phyloP scores from a whole-genome alignment of 305 asterid species.

The Ilex paraguariensis region DNA sequence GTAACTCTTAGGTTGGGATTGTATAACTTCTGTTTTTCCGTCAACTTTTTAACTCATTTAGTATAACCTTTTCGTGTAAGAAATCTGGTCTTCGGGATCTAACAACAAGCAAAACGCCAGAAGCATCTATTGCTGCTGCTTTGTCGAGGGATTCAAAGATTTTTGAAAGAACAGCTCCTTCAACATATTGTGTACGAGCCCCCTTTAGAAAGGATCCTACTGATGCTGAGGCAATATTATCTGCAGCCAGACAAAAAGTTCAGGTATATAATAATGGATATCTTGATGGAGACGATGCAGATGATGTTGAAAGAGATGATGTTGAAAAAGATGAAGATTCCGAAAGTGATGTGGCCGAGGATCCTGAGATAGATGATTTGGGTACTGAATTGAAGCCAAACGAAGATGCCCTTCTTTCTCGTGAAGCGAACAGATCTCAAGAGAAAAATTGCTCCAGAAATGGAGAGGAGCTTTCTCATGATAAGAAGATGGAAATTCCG shows the following conservation, averaged over 20 bases:
- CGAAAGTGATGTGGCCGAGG: slow-evolving; percentile 73
- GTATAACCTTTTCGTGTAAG: slow-evolving; percentile 17
- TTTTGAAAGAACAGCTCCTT: slow-evolving; percentile 95
- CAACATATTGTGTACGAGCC: slow-evolving; percentile 82
- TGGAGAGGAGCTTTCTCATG: slow-evolving; percentile 20
- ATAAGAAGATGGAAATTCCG: slow-evolving; percentile 27
- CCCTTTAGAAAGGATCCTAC: slow-evolving; percentile 82
- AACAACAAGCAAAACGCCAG: slow-evolving; percentile 93
- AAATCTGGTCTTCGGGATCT: slow-evolving; percentile 96
- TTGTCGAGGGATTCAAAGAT: slow-evolving; percentile 87
- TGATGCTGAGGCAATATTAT: slow-evolving; percentile 57
- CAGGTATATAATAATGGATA: slow-evolving; percentile 50
- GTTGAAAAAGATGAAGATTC: slow-evolving; percentile 75
- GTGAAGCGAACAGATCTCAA: slow-evolving; percentile 19
- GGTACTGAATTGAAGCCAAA: slow-evolving; percentile 38
- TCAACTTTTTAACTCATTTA: no score
- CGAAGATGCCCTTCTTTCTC: slow-evolving; percentile 31
- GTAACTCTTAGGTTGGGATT: slow-evolving; percentile 23
- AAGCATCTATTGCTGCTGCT: slow-evolving; percentile 98
- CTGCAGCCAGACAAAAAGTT: slow-evolving; percentile 70
- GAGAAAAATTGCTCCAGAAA: slow-evolving; percentile 17
- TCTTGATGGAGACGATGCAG: slow-evolving; percentile 52
- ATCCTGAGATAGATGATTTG: slow-evolving; percentile 66
- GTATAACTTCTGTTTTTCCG: neutral
- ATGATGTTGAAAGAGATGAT: slow-evolving; percentile 69